Conservation (phyloP, 169 alveolate genomes). For the Plasmodium gallinaceum region DNA sequence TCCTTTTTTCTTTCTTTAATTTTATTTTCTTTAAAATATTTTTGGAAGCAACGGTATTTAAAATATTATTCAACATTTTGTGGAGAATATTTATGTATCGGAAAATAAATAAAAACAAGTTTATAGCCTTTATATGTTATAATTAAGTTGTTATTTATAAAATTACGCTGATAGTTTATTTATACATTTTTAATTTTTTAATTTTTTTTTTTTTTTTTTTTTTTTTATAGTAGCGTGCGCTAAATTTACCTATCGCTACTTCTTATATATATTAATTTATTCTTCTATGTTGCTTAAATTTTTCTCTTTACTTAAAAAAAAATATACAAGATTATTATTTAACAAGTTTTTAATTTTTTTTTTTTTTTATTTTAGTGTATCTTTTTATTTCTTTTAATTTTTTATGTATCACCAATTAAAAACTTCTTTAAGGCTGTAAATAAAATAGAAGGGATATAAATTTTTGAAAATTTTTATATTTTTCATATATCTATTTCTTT, state of each 20-base stretch:
- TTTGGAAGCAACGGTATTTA: neutral
- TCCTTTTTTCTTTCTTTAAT: neutral
- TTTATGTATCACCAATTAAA: constrained; percentile 16
- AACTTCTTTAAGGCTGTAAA: neutral
- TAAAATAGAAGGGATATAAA: constrained; percentile 13
- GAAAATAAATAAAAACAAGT: constrained; percentile 21
- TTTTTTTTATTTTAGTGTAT: constrained; percentile 10
- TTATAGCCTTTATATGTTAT: neutral
- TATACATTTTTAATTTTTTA: constrained; percentile 1
- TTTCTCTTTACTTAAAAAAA: constrained; percentile 26
- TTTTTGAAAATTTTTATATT: constrained; percentile 2
- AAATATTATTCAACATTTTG: constrained; percentile 4
- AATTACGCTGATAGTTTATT: neutral
- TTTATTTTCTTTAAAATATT: constrained; percentile 17
- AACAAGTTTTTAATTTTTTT: neutral
- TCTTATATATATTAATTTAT: neutral
- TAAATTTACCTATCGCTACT: constrained; percentile 13
- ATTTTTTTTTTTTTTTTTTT: constrained; percentile 23
- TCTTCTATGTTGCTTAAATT: neutral
- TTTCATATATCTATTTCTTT: neutral
- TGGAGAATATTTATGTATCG: constrained; percentile 5
- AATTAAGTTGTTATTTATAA: constrained; percentile 9
- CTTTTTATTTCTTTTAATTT: constrained; percentile 31
- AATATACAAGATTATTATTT: neutral
- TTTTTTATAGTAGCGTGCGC: constrained; percentile 17